Conservation (phyloP, 495 filamentous ascomycete genomes). For the Aspergillus haitiensis region DNA sequence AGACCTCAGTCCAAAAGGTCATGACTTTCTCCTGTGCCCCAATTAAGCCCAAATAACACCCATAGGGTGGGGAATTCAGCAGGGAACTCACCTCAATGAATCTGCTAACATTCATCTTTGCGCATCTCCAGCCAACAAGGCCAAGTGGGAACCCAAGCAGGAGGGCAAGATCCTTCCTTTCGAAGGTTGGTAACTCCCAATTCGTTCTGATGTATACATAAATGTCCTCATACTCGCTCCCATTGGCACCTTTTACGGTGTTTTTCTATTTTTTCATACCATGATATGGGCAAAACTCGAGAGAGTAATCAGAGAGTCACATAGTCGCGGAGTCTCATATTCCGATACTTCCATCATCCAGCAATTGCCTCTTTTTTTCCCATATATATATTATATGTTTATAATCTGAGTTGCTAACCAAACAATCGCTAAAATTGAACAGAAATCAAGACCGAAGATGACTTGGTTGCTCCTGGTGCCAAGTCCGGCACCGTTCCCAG, state of each 20-base stretch:
- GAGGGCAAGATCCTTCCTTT: slow-evolving; percentile 49
- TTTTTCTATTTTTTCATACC: background rate
- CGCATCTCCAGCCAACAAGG: slow-evolving; percentile 35
- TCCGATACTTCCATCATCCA: background rate
- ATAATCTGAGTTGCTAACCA: slow-evolving; percentile 11
- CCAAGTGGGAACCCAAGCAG: slow-evolving; percentile 38
- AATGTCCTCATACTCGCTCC: background rate
- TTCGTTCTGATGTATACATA: slow-evolving; percentile 10
- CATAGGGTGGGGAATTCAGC: background rate
- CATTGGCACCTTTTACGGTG: slow-evolving; percentile 17
- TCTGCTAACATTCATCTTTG: slow-evolving; percentile 33
- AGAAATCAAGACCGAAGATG: slow-evolving; percentile 81
- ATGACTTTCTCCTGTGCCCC: slow-evolving; percentile 20
- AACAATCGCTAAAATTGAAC: slow-evolving; percentile 20
- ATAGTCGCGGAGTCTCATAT: background rate
- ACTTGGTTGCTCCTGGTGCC: slow-evolving; percentile 83
- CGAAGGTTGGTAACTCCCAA: slow-evolving; percentile 40
- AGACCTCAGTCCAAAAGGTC: slow-evolving; percentile 22
- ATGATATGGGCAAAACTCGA: background rate
- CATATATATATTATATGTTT: background rate
- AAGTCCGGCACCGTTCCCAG: slow-evolving; percentile 80
- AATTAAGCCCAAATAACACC: slow-evolving; percentile 24
- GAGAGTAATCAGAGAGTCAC: too few relatives aligned
- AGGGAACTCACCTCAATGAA: background rate
- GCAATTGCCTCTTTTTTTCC: background rate